These are phyloP conservation scores for Fusarium sp. DNA, from an alignment of 2,329 filamentous ascomycete genomes.

Conservation along the genomic window DNA sequence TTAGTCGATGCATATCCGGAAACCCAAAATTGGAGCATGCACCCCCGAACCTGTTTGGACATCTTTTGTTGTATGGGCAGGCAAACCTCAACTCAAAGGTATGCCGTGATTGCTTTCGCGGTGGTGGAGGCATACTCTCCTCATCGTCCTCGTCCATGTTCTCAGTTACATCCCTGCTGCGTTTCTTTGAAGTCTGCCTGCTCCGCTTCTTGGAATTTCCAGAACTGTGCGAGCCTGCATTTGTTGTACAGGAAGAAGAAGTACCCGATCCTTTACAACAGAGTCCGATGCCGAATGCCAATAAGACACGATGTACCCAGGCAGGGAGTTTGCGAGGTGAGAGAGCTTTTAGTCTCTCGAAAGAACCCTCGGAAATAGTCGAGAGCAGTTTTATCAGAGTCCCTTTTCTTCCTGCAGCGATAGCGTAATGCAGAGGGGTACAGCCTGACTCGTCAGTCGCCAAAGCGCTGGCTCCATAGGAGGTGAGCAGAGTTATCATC, in stretches of 20 bases:
- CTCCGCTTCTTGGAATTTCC: background rate
- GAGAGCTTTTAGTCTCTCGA: background rate
- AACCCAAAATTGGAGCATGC: background rate
- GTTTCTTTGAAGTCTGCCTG: background rate
- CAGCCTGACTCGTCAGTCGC: background rate
- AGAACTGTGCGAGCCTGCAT: background rate
- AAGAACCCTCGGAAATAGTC: background rate
- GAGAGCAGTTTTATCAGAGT: background rate
- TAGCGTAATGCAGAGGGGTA: background rate
- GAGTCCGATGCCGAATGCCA: background rate
- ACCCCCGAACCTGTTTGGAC: background rate
- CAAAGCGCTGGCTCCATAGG: background rate
- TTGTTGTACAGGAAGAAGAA: background rate
- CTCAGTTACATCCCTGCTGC: background rate
- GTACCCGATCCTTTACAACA: background rate
- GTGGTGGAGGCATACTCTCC: background rate
- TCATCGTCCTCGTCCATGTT: background rate
- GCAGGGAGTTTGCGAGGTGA: background rate
- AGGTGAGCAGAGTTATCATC: background rate
- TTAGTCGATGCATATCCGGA: background rate
- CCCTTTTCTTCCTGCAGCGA: background rate
- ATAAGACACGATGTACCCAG: background rate
- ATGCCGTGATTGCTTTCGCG: background rate
- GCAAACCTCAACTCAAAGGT: background rate
- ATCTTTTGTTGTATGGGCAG: background rate